These are phyloP conservation scores for Acacia melanoxylon DNA, from an alignment of 306 rosid species.

Conservation along the genomic window DNA sequence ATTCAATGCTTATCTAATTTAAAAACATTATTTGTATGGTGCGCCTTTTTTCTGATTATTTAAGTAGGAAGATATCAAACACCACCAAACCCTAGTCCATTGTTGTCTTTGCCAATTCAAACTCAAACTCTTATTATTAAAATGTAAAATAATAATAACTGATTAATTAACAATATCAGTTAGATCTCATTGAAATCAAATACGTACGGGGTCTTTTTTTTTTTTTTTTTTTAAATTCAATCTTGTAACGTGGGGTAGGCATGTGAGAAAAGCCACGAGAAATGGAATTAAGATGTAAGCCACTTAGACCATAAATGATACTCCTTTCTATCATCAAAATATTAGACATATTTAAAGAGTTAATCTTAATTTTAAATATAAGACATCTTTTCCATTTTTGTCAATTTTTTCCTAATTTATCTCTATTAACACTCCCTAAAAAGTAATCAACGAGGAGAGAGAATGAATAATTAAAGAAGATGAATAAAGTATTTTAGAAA, in stretches of 20 bases:
- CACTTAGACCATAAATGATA: too few relatives aligned
- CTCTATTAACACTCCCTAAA: too few relatives aligned
- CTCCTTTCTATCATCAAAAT: too few relatives aligned
- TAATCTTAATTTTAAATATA: too few relatives aligned
- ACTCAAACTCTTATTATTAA: background rate
- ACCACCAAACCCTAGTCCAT: background rate
- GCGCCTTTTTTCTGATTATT: background rate
- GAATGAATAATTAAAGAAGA: too few relatives aligned
- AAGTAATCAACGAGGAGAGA: too few relatives aligned
- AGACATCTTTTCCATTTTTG: too few relatives aligned
- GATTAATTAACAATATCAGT: background rate
- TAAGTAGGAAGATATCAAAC: background rate
- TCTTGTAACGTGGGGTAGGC: background rate
- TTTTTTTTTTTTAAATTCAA: background rate
- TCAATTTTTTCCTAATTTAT: too few relatives aligned
- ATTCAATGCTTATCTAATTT: background rate
- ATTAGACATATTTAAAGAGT: rapidly evolving
- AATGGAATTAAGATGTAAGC: background rate
- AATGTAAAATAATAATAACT: background rate
- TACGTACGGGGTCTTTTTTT: background rate
- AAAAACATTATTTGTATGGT: background rate
- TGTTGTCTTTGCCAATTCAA: background rate
- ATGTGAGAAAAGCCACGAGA: background rate
- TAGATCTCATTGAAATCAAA: background rate
- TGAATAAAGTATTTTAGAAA: too few relatives aligned